Evolutionary conservation across 768 basidiomycete genomes (phyloP).

Genomic region (Suillus subalutaceus): DNA sequence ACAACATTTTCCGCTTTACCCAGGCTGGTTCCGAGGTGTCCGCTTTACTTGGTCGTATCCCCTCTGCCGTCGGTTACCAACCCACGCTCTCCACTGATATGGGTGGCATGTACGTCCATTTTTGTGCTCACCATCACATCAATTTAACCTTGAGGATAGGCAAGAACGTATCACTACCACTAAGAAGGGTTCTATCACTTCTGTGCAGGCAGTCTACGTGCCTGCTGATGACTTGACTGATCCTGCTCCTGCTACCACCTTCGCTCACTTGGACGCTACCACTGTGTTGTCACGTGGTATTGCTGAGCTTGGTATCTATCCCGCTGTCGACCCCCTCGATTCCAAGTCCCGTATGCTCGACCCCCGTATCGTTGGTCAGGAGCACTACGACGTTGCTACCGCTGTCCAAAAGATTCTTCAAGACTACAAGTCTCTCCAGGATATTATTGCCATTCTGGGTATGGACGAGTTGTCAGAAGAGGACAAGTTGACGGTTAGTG

Average conservation of each 20-base stretch:
- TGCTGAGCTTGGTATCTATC: conserved; percentile 99
- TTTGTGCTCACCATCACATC: neutral
- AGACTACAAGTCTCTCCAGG: too few species aligned
- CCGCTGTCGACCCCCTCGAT: conserved; percentile 98
- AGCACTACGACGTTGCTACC: conserved; percentile 40
- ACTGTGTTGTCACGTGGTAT: conserved; percentile 99
- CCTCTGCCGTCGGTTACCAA: conserved; percentile 99
- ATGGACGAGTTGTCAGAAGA: conserved; percentile 95
- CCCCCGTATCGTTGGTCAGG: conserved; percentile 94
- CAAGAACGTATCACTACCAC: conserved; percentile 99
- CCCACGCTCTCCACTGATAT: conserved; percentile 99
- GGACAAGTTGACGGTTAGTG: conserved; percentile 93
- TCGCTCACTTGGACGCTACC: conserved; percentile 99
- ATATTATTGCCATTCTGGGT: too few species aligned
- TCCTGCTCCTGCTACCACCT: conserved; percentile 98
- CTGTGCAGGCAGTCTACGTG: conserved; percentile 99
- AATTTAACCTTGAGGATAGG: conserved; percentile 44
- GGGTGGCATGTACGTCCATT: conserved; percentile 89
- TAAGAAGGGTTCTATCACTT: conserved; percentile 99
- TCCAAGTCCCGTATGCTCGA: conserved; percentile 99
- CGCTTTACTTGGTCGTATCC: conserved; percentile 99
- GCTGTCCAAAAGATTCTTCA: too few species aligned
- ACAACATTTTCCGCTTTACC: conserved; percentile 99
- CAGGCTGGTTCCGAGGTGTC: conserved; percentile 99
- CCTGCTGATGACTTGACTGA: conserved; percentile 99